phyloP scores from a whole-genome alignment of 306 rosid species.

The Prunus mume region DNA sequence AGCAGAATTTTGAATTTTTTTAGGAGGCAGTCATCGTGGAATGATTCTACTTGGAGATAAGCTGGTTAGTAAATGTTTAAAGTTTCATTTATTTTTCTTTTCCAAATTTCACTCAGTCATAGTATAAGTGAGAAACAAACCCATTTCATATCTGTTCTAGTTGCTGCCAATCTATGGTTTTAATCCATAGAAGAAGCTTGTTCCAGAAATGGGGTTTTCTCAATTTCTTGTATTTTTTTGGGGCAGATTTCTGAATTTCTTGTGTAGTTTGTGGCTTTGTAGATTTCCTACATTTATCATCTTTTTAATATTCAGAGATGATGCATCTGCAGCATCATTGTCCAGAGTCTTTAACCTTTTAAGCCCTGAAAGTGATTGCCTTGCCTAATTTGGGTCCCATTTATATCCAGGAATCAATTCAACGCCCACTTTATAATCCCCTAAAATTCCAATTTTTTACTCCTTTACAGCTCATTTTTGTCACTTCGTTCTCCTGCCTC shows the following conservation, averaged over 20 bases:
- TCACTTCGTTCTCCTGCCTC: conserved; percentile 7
- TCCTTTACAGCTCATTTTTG: conserved; percentile 23
- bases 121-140: conserved; percentile 6
- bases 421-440: conserved; percentile 29
- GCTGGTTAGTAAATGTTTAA: not conserved
- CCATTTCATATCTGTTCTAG: not conserved
- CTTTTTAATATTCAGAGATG: conserved; percentile 14
- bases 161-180: not conserved
- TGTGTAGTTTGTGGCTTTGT: not conserved
- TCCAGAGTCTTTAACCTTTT: conserved; percentile 12
- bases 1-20: conserved; percentile 12
- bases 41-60: not conserved
- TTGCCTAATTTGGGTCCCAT: conserved; percentile 53
- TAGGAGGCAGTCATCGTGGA: not conserved
- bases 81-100: not conserved
- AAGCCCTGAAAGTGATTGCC: conserved; percentile 31
- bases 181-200: conserved; percentile 4
- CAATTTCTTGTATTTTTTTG: not conserved
- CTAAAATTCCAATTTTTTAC: conserved; percentile 1
- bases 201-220: not conserved
- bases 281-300: not conserved
- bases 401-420: conserved; percentile 30
- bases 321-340: conserved; percentile 16
- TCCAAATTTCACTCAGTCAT: conserved; percentile 21
- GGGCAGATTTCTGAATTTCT: not conserved